Evolutionary conservation across 2,329 filamentous ascomycete genomes (phyloP), one percentile per base, ranked within the genome.

Genomic region (Aspergillus sp.): DNA sequence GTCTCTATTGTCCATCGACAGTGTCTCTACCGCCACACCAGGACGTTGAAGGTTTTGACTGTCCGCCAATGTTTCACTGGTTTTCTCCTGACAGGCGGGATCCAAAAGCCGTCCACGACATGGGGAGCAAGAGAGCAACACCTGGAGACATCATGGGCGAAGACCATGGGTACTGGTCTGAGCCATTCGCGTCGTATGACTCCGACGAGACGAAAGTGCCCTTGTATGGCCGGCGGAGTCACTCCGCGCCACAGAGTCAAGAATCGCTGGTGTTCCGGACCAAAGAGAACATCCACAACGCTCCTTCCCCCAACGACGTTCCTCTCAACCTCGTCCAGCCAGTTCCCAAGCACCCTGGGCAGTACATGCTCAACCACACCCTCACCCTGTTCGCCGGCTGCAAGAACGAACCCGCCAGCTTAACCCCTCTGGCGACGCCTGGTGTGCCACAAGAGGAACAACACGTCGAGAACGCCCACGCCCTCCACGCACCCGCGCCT

Each of bases 251-350:
- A 16, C 45, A 40, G 17, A 32, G n/a, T 30, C 50, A 51, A 14
- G 36, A 42, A 22, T 48, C 43, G 2, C 45, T 19, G n/a, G 46
- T 35, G n/a, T 17, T 32, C 17, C 19, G 9, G n/a, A 20, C 5
- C 17, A 17, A 20, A n/a, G 16, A 22, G 17, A 22, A 42, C 17
- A 7, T 20, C 16, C 40, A 32, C 48, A 43, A 24, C 35, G 41
- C 47, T 10, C 2, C 41, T 38, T 16, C 41, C 20, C 24, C 51
- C 6, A 41, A 33, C 20, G 49, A 49, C 22, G 9, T 30, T 17
- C 43, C 47, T 17, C 32, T 47, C 36, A 44, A 35, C 14, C 20
- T 57, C 9, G 32, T 54, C 4, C 60, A 64, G 17, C 55, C 60
- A 30, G 41, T 51, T 17, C 53, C 53, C 13, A 47, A 48, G 32